Evolutionary conservation across 805 yeast species (phyloP).

Genomic region (Candida manassasensis): DNA sequence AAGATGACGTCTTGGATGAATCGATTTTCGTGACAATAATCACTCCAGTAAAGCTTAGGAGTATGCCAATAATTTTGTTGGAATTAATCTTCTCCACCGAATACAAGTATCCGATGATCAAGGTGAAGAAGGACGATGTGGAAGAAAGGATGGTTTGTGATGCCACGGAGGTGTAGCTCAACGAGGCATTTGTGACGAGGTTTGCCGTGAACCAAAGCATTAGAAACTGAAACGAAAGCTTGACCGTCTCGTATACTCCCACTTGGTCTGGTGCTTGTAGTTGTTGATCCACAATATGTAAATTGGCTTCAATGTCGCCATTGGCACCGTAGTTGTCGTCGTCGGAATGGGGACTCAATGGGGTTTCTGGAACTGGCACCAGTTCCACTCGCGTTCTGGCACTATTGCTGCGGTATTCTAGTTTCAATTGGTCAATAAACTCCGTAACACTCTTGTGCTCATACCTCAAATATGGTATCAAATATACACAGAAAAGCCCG

Average conservation of each 20-base stretch:
- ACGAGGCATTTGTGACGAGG: constrained; percentile 79
- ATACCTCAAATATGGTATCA: constrained; percentile 51
- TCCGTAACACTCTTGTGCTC: constrained; percentile 19
- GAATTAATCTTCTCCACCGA: constrained; percentile 64
- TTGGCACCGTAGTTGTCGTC: constrained; percentile 1
- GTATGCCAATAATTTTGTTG: constrained; percentile 63
- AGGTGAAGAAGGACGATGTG: constrained; percentile 89
- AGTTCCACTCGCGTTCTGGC: constrained; percentile 20
- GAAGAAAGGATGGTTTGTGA: constrained; percentile 91
- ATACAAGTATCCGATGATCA: constrained; percentile 70
- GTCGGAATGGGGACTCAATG: constrained; percentile 8
- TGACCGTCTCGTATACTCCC: constrained; percentile 59
- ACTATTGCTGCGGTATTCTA: constrained; percentile 20
- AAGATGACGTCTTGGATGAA: constrained; percentile 13
- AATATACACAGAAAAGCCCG: constrained; percentile 72
- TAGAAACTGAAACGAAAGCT: constrained; percentile 75
- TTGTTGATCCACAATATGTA: constrained; percentile 6
- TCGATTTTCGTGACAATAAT: constrained; percentile 72
- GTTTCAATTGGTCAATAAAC: constrained; percentile 19
- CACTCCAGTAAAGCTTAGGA: constrained; percentile 74
- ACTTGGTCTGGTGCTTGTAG: constrained; percentile 15
- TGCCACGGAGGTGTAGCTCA: constrained; percentile 87
- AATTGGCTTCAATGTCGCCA: not conserved
- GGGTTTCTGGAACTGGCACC: constrained; percentile 3
- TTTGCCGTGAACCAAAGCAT: constrained; percentile 89